A percentile compares a stretch with the other conserved stretches of the same genome.
These are phyloP conservation scores for Aspergillus flavus DNA, from an alignment of 2,329 filamentous ascomycete species.

Conservation along the genomic window DNA sequence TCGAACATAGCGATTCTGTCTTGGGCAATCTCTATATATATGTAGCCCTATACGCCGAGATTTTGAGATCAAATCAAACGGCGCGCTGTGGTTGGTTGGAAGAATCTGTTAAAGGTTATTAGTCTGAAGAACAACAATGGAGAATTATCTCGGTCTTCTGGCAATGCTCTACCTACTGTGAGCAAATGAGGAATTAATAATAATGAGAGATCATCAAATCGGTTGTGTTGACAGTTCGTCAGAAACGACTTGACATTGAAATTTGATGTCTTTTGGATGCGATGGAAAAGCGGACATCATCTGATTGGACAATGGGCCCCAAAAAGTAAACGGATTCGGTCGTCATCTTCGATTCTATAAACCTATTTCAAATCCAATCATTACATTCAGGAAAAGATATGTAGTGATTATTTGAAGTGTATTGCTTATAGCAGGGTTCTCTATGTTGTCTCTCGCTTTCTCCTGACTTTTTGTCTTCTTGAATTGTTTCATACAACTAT, in stretches of 20 bases:
- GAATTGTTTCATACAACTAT: not conserved
- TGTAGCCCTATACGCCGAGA: not conserved
- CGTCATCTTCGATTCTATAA: not conserved
- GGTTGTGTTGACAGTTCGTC: not conserved
- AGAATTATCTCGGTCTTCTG: not conserved
- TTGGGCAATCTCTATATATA: not conserved
- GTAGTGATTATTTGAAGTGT: not conserved
- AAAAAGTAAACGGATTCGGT: not conserved
- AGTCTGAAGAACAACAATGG: not conserved
- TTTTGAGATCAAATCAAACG: not conserved
- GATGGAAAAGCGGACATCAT: not conserved
- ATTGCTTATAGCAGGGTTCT: not conserved
- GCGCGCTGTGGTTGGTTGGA: not conserved
- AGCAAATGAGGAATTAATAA: not conserved
- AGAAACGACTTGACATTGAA: not conserved
- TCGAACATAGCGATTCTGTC: conserved; percentile 43
- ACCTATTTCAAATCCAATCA: not conserved
- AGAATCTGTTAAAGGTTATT: not conserved
- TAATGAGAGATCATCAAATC: not conserved
- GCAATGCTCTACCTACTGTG: not conserved
- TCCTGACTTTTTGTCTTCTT: not conserved
- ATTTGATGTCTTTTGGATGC: not conserved
- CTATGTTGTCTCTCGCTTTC: not conserved
- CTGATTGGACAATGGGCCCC: conserved; percentile 2
- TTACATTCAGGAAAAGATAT: not conserved